Percentiles rank a stretch among this genome's conserved stretches.
Conservation (phyloP, 2,329 filamentous ascomycete genomes). For the Coniochaeta prunicola region DNA sequence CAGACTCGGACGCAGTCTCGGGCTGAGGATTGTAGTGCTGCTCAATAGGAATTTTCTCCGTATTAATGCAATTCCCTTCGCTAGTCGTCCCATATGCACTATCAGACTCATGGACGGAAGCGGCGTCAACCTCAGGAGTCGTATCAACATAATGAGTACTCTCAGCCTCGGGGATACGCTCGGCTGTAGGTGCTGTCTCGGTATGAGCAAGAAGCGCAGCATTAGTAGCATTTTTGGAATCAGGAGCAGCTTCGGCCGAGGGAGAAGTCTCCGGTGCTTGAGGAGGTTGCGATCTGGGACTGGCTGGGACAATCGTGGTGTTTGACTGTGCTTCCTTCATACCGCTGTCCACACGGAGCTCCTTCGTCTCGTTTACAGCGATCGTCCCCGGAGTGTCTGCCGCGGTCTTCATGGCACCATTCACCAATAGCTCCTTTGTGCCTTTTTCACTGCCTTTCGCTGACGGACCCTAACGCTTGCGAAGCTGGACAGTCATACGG, state of each 20-base stretch:
- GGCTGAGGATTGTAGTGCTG: no score
- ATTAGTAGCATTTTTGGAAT: no score
- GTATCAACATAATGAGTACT: not conserved
- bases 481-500: not conserved
- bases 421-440: not conserved
- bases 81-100: not conserved
- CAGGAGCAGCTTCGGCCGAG: no score
- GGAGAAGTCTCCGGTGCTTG: no score
- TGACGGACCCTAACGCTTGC: not conserved
- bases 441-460: not conserved
- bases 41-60: not conserved
- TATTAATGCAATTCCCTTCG: not conserved
- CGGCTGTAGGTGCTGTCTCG: no score
- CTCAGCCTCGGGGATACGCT: no score
- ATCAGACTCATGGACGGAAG: not conserved
- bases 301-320: no score
- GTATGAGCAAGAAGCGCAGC: no score
- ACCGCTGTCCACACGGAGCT: not conserved
- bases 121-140: not conserved
- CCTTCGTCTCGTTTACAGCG: not conserved
- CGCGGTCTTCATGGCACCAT: no score
- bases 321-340: not conserved
- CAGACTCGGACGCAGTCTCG: no score
- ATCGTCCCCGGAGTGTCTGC: no score
- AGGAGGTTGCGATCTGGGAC: no score